Evolutionary conservation across 768 basidiomycete species (phyloP).

Genomic region (Psilocybe tampanensis): DNA sequence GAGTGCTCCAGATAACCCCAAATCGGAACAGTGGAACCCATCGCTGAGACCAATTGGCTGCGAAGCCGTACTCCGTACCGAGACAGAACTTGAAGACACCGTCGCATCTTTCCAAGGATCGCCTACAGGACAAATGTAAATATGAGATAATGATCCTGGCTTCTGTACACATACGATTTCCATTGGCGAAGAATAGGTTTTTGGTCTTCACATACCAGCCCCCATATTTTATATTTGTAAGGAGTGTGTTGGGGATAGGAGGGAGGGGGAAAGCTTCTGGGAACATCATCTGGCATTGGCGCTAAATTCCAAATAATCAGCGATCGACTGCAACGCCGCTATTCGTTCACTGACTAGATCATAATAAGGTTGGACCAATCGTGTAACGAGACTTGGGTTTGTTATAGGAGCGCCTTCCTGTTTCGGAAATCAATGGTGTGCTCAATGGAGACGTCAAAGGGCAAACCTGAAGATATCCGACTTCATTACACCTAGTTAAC

Average conservation of each 20-base stretch:
- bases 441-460: not conserved
- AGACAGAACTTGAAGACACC: conserved; percentile 55
- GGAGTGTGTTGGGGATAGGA: conserved; percentile 42
- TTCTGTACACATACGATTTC: conserved; percentile 51
- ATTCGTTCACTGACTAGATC: conserved; percentile 44
- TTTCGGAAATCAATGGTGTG: not conserved
- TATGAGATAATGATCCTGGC: not conserved
- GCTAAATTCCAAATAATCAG: conserved; percentile 31
- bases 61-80: conserved; percentile 45
- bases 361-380: conserved; percentile 55
- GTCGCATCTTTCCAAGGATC: conserved; percentile 78
- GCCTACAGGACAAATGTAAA: conserved; percentile 35
- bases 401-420: conserved; percentile 45
- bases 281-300: conserved; percentile 75
- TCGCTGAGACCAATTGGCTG: conserved; percentile 62
- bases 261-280: conserved; percentile 54
- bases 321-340: not conserved
- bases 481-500: conserved; percentile 65
- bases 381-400: conserved; percentile 50
- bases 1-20: conserved; percentile 39
- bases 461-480: conserved; percentile 57
- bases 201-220: conserved; percentile 66
- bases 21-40: conserved; percentile 72
- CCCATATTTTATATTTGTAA: conserved; percentile 51
- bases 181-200: conserved; percentile 71